Percentiles rank a stretch among this genome's conserved stretches.
Conservation (phyloP, 192 early-diverging fungal genomes). For the Funneliformis mosseae region DNA sequence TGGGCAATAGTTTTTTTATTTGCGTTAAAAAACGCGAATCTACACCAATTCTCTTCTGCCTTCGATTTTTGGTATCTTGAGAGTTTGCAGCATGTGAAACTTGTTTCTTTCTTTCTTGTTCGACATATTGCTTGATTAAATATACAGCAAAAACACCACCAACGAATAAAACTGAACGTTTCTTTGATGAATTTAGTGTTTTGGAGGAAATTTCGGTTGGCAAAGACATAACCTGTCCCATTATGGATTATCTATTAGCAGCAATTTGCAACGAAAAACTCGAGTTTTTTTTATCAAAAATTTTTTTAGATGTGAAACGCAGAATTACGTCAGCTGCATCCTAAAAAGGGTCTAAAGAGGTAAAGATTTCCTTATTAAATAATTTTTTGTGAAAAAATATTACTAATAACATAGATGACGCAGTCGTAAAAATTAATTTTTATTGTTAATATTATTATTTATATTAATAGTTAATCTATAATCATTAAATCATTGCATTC, state of each 20-base stretch:
- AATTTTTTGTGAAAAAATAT: too few relatives aligned
- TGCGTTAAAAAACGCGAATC: slow-evolving; percentile 60
- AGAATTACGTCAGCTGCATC: background rate
- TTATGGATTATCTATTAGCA: background rate
- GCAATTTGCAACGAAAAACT: too few relatives aligned
- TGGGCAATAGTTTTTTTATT: slow-evolving; percentile 57
- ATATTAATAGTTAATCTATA: too few relatives aligned
- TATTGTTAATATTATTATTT: too few relatives aligned
- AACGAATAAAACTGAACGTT: background rate
- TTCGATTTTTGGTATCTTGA: slow-evolving; percentile 17
- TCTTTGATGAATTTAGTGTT: background rate
- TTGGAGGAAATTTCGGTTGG: background rate
- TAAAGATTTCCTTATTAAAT: background rate
- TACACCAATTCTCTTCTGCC: slow-evolving; percentile 49
- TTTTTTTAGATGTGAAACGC: background rate
- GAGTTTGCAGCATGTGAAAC: background rate
- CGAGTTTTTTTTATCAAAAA: background rate
- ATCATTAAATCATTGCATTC: background rate
- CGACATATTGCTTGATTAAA: slow-evolving; percentile 1
- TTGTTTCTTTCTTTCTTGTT: slow-evolving; percentile 15
- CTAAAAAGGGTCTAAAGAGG: too few relatives aligned
- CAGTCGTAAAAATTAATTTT: too few relatives aligned
- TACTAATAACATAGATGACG: too few relatives aligned
- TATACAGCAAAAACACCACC: background rate
- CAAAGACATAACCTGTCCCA: background rate